Evolutionary conservation across 257 asterid genomes (phyloP), one percentile per base, ranked within the genome.

Genomic region (Sherardia arvensis): DNA sequence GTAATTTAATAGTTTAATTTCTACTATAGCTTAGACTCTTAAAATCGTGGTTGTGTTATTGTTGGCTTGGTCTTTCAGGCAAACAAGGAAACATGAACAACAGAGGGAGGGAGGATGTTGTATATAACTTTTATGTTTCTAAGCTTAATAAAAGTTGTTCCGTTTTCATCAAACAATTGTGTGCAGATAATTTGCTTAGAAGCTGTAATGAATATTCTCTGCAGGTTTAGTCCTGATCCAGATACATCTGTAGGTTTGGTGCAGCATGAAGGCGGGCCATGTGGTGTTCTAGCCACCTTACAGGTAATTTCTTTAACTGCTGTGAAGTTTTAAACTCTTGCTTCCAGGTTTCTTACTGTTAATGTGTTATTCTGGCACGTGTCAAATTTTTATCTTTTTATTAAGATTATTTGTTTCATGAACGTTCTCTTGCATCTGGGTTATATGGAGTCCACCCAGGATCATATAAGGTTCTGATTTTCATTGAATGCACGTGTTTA

Each of bases 211-310:
- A 30, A 59, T 59, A 48, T 61, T 67, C 33, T 59, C 56, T 78
- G 69, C 84, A 92, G 99, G 85, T 89, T 87, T 73, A 89, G 99
- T 74, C 76, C 82, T 72, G 97, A 89, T 81, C 90, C 85, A 48
- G 97, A 89, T 74, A 92, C 99, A 73, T 89, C 86, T 51, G 85
- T 92, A 94, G 99, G 97, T 66, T 79, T 92, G 36, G 99, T 92
- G 73, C 99, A 92, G 83, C 99, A 89, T 72, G 99, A 89, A 76
- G 99, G 99, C 65, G 99, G 99, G 65, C 99, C 99, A 25, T 92
- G 99, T 77, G 96, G 99, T 38, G 99, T 92, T 61, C 74, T 92
- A 77, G 99, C 99, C 58, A 94, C 99, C 59, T 82, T 92, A 78
- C 99, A 92, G 78, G 99, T 89, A 64, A n/a, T n/a, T 73, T 74